Conservation (phyloP, 2,329 filamentous ascomycete genomes). For the Colletotrichum falcatum region DNA sequence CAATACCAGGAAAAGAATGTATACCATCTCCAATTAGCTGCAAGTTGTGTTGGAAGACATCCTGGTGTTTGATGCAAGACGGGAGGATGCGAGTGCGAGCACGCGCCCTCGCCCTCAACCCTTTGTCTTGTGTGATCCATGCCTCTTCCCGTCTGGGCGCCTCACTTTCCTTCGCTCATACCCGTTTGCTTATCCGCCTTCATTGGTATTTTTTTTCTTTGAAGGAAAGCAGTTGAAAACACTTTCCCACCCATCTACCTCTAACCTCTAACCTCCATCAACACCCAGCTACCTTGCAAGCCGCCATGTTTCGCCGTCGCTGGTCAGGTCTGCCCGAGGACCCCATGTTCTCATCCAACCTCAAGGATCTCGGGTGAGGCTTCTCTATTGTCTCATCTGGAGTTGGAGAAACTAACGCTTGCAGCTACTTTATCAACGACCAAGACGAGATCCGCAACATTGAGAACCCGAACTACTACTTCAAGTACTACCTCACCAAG, state of each 20-base stretch:
- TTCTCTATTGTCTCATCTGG: neutral
- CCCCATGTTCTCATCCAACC: slow-evolving; percentile 71
- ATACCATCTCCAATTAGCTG: slow-evolving; percentile 17
- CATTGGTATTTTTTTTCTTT: neutral
- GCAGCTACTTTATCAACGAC: slow-evolving; percentile 82
- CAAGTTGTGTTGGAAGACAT: neutral
- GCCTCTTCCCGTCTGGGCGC: neutral
- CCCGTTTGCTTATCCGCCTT: neutral
- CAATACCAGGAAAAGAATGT: slow-evolving; percentile 20
- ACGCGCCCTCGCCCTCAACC: neutral
- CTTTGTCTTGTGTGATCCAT: neutral
- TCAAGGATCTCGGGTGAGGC: slow-evolving; percentile 79
- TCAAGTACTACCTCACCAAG: slow-evolving; percentile 78
- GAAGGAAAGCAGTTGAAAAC: neutral
- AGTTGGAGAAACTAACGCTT: neutral
- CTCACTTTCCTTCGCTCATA: neutral
- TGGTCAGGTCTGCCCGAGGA: slow-evolving; percentile 78
- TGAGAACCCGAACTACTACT: slow-evolving; percentile 74
- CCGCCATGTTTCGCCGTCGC: slow-evolving; percentile 80
- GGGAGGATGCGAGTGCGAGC: neutral
- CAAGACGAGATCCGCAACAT: slow-evolving; percentile 80
- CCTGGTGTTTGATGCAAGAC: neutral
- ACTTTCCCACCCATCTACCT: neutral
- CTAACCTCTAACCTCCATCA: too few species aligned
- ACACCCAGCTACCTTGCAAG: too few species aligned